Base-by-base conservation (phyloP, 2,329 filamentous ascomycete genomes). In the Penicillium sp. region DNA sequence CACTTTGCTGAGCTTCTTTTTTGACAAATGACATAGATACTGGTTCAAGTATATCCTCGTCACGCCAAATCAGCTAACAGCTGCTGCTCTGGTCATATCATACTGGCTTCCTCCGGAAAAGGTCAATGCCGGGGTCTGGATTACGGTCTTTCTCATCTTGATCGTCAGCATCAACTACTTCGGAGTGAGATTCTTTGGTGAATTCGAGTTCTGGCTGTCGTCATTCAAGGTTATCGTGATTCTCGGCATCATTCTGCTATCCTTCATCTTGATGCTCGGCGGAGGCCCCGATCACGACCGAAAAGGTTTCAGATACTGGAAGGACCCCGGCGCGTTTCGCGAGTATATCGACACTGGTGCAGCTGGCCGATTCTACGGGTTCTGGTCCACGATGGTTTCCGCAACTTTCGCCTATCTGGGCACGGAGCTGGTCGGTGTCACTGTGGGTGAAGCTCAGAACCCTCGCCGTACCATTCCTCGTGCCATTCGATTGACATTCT, bases 41-140 rank as follows among this genome's bases (percentile, higher is more conserved):
- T 87, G 81, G 78, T 78, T 83, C 70, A 90, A 80, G 64, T 93
- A 93, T 66, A 87, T 93, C 64, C 90, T 94, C 60, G 79, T 87
- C 40, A 89, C 86, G 1, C 87, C 89, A 1, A 93, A 93, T 62
- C 87, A 94, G 65, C 73, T 94, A 31, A 93, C 87, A 0, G 88
- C 88, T 23, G 81, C 79, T n/a, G 80, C 86, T 4, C 69, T 94
- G 29, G 85, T 91, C 47, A 85, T 94, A 47, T 81, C 85, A 56
- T 89, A 82, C 60, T 94, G 89, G 88, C 71, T 87, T 9, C 65
- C 74, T 1, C 70, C 79, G 23, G 77, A 85, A 0, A 73, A 69
- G 36, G 75, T 91, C 46, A 90, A 91, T 60, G 83, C 87, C 0
- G 87, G 86, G 41, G 85, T 91, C 10, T 93, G 82, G 71, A 89